phyloP scores from a whole-genome alignment of 2,329 filamentous ascomycete species.

The Penicillium olsonii region DNA sequence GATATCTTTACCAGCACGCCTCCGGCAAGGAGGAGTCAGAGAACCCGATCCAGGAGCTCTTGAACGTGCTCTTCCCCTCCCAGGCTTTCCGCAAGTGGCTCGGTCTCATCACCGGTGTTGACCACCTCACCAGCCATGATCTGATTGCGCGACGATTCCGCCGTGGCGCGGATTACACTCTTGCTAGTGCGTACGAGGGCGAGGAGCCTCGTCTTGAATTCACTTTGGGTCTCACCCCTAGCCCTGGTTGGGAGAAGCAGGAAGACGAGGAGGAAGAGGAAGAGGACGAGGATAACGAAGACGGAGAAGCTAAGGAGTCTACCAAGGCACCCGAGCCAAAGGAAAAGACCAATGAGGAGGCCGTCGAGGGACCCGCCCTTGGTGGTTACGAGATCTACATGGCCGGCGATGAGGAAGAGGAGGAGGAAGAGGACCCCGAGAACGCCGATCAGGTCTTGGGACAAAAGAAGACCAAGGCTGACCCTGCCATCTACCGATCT shows the following conservation, averaged over 20 bases:
- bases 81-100: conserved; percentile 88
- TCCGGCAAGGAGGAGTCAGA: conserved; percentile 32
- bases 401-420: conserved; percentile 73
- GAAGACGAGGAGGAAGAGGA: conserved; percentile 57
- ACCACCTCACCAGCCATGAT: conserved; percentile 67
- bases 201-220: conserved; percentile 78
- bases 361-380: conserved; percentile 41
- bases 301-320: conserved; percentile 31
- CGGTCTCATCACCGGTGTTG: conserved; percentile 73
- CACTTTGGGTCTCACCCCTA: conserved; percentile 84
- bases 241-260: conserved; percentile 77
- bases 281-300: conserved; percentile 40
- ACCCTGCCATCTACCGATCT: conserved; percentile 86
- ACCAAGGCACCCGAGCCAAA: conserved; percentile 36
- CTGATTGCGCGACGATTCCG: conserved; percentile 85
- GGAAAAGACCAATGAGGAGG: conserved; percentile 28
- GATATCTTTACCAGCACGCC: conserved; percentile 77
- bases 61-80: conserved; percentile 82
- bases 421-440: conserved; percentile 53
- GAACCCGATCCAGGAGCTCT: conserved; percentile 69
- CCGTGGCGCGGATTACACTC: conserved; percentile 83
- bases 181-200: conserved; percentile 79
- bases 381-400: conserved; percentile 75
- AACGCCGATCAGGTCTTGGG: conserved; percentile 34
- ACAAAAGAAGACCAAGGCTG: conserved; percentile 46